Base-by-base conservation (phyloP, 805 yeast species). In the Cyberlindnera americana region DNA sequence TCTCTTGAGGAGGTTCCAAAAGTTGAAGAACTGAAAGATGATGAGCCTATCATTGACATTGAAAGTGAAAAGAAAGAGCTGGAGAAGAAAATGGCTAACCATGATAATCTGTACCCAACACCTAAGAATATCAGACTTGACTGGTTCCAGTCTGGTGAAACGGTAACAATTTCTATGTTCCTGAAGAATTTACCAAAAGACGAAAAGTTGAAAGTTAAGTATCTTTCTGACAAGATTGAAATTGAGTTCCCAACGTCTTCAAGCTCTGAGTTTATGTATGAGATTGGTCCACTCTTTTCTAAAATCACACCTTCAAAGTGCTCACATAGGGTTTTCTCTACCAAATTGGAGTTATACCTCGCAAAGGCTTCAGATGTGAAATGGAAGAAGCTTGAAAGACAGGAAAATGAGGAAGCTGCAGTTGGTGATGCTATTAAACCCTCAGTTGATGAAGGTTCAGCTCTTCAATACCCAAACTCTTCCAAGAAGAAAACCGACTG, bases 281-380 rank as follows among this genome's bases (percentile, higher is more conserved):
- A 63, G 19, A 54, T 83, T 33, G 76, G 75, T 9, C 79, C 77
- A 2, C 62, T 86, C 25, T 72, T 57, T 38, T 73, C 67, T 12
- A 64, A 60, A 16, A 78, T 91, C 21, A 72, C 63, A 19, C 65
- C 78, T 1, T 57, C 54, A 0, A 48, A 62, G 16, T 72, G 81
- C 2, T 53, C 65, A 0, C 75, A 60, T 50, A 69, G 65, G 11
- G 73, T 89, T 3, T 79, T 75, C 52, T 66, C 81, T 1, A 83
- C 93, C 16, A 91, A 91, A 53, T 49, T 91, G 3, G 97, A 91
- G 59, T 56, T 89, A 8, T 59, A 59, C n/a, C 62, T 90, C 29
- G 55, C 33, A 19, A 89, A 89, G 56, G 57, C 54, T 9, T 49
- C 50, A 0, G 44, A 57, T 1, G 38, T 48, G 5, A 72, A 75